Evolutionary conservation across 2,329 filamentous ascomycete genomes (phyloP), one percentile per base, ranked within the genome.

Genomic region (Ceratocystis colombiana): DNA sequence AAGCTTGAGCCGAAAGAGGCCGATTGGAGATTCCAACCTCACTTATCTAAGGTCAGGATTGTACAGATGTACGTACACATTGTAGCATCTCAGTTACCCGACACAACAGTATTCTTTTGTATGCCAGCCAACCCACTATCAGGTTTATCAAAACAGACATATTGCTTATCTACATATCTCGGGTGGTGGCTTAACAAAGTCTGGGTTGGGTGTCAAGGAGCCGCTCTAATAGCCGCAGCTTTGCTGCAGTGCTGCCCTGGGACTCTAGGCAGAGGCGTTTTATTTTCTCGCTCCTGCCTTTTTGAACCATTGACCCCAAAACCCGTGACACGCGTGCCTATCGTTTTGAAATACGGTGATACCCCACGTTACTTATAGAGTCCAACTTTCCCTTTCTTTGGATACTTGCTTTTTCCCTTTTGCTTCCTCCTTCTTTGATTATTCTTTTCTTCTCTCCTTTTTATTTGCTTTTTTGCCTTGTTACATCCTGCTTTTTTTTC

Each of bases 1-100:
- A n/a, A 33, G 20, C 55, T 59, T 59, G 28, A 59, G 55, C 55
- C 55, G 55, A 59, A 28, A 59, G 8, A 59, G 8, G 55, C 55
- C 55, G 25, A 6, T 33, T 37, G 55, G 37, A 41, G 37, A 41
- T 4, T 41, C 37, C 37, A 41, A 15, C 3, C 37, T 41, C 37
- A 41, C 37, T 41, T 41, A 41, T 41, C 37, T 41, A 41, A 41
- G 37, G 12, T 4, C 12, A 15, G 37, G 37, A 41, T 41, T 41
- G 37, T 12, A 41, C 37, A 15, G 0, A 41, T 12, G 37, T 41
- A 15, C 1, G 37, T 1, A 41, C 37, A 15, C 15, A 6, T 7
- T 6, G 6, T 33, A 41, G 37, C 15, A 41, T 41, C 37, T 41
- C 37, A 41, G 37, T 15, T 15, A 15, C 1, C 37, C 10, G 10